Conservation (phyloP, 192 early-diverging fungal genomes). For the Chytriomyces confervae region DNA sequence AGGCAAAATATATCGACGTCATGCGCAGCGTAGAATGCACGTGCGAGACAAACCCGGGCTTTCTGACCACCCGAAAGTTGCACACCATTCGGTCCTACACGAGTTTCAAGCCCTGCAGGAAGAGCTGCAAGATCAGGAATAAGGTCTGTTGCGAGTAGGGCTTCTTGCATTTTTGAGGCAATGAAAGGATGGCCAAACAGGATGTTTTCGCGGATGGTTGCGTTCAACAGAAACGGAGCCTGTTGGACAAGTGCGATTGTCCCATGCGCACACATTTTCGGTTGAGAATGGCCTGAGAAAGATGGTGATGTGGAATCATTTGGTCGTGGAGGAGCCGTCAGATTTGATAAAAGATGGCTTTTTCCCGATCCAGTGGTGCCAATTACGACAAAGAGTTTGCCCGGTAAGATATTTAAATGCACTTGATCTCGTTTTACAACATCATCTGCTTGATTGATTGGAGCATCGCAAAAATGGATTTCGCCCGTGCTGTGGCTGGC, state of each 20-base stretch:
- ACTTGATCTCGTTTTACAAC: neutral
- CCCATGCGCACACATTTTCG: slow-evolving; percentile 52
- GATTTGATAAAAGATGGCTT: slow-evolving; percentile 7
- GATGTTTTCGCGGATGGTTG: slow-evolving; percentile 70
- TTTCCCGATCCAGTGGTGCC: slow-evolving; percentile 23
- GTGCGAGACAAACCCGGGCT: slow-evolving; percentile 78
- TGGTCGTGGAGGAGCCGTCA: neutral
- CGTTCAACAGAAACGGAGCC: slow-evolving; percentile 79
- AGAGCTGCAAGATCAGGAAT: slow-evolving; percentile 68
- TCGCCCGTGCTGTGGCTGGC: neutral
- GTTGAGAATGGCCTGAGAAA: neutral
- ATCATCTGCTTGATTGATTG: neutral
- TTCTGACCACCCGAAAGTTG: slow-evolving; percentile 82
- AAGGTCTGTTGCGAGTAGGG: slow-evolving; percentile 62
- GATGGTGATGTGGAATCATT: neutral
- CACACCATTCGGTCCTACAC: slow-evolving; percentile 60
- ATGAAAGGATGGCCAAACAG: slow-evolving; percentile 71
- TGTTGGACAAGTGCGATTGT: slow-evolving; percentile 74
- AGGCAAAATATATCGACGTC: slow-evolving; percentile 76
- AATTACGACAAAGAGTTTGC: slow-evolving; percentile 18
- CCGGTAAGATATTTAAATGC: neutral
- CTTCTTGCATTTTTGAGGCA: slow-evolving; percentile 35
- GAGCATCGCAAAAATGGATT: slow-evolving; percentile 8
- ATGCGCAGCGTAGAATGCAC: slow-evolving; percentile 68
- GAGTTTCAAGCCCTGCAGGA: slow-evolving; percentile 64